These are phyloP conservation scores for Begonia fuchsioides DNA, from an alignment of 306 rosid species.

Conservation along the genomic window DNA sequence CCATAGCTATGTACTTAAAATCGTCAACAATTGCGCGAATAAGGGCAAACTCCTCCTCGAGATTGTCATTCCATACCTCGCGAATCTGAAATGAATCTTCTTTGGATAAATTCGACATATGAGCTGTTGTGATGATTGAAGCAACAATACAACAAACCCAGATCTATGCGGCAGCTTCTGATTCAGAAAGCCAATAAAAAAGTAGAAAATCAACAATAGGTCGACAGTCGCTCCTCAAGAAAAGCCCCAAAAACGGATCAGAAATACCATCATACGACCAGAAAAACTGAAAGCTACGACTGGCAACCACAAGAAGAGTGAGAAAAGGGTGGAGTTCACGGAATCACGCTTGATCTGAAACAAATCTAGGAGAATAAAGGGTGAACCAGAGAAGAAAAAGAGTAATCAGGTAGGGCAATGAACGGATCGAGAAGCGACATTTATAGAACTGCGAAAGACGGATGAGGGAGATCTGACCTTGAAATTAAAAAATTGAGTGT, in stretches of 20 bases:
- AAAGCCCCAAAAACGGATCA: neutral
- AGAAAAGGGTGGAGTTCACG: neutral
- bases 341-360: neutral
- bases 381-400: too few species aligned
- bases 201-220: too few species aligned
- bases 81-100: neutral
- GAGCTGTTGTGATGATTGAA: neutral
- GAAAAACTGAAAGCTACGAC: neutral
- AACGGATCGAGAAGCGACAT: neutral
- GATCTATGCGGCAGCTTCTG: neutral
- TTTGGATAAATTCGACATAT: neutral
- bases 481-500: neutral
- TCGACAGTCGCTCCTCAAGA: neutral
- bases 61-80: slow-evolving; percentile 2
- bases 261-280: neutral
- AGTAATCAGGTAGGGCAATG: too few species aligned
- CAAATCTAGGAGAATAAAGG: neutral
- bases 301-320: neutral
- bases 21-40: slow-evolving; percentile 59
- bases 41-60: neutral
- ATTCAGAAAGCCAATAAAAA: too few species aligned
- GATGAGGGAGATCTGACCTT: slow-evolving; percentile 1
- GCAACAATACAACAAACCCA: neutral
- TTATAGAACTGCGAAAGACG: neutral
- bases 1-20: slow-evolving; percentile 64